Conservation (phyloP, 2,329 filamentous ascomycete species). For the Colletotrichum eremochloae region DNA sequence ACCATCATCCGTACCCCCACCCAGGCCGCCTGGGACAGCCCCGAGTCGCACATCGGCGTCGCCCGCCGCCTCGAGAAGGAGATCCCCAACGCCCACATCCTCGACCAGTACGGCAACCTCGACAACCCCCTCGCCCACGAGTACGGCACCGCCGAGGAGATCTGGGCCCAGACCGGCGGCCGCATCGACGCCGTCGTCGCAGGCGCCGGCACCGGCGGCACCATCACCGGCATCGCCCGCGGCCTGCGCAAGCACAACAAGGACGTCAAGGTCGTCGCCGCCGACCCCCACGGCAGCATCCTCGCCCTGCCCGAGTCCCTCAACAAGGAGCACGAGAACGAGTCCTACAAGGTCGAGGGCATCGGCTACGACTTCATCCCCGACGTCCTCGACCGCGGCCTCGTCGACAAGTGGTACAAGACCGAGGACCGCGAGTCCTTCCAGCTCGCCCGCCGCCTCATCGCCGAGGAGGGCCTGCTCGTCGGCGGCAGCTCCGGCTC, state of each 20-base stretch:
- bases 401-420: slow-evolving; percentile 97
- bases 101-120: slow-evolving; percentile 93
- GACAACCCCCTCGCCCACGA: slow-evolving; percentile 97
- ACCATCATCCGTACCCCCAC: slow-evolving; percentile 98
- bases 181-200: slow-evolving; percentile 87
- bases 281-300: slow-evolving; percentile 93
- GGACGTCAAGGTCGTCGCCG: slow-evolving; percentile 88
- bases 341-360: slow-evolving; percentile 96
- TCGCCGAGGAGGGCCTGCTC: slow-evolving; percentile 92
- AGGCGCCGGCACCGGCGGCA: slow-evolving; percentile 94
- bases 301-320: slow-evolving; percentile 84
- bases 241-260: slow-evolving; percentile 90
- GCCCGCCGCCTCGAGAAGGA: slow-evolving; percentile 92
- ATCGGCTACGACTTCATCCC: slow-evolving; percentile 99
- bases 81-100: slow-evolving; percentile 95
- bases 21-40: slow-evolving; percentile 92
- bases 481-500: slow-evolving; percentile 95
- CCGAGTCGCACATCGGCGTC: slow-evolving; percentile 97
- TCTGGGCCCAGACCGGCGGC: slow-evolving; percentile 91
- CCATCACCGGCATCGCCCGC: slow-evolving; percentile 88
- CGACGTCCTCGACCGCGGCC: slow-evolving; percentile 84
- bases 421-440: slow-evolving; percentile 95
- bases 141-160: slow-evolving; percentile 93
- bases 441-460: slow-evolving; percentile 87
- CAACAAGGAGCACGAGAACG: slow-evolving; percentile 85